A percentile compares a stretch with the other conserved stretches of the same genome.
These are phyloP conservation scores for Balansia obtecta DNA, from an alignment of 2,329 filamentous ascomycete genomes.

Conservation along the genomic window DNA sequence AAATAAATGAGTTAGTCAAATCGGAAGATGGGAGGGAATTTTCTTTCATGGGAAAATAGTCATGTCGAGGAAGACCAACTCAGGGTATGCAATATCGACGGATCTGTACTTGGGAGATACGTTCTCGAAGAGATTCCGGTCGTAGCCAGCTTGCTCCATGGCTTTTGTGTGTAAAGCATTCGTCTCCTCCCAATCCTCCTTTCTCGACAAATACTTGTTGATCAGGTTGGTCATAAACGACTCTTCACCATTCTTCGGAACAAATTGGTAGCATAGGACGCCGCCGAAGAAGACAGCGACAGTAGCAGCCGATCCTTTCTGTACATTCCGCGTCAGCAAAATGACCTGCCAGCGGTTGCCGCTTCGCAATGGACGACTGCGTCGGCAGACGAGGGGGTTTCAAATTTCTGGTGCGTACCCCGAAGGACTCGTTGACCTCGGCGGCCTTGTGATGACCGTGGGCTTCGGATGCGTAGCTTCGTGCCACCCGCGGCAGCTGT, in stretches of 20 bases:
- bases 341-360: not conserved
- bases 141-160: constrained; percentile 43
- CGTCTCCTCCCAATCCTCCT: constrained; percentile 37
- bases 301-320: constrained; percentile 38
- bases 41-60: not conserved
- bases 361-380: not conserved
- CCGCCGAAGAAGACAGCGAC: constrained; percentile 31
- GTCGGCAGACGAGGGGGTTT: not conserved
- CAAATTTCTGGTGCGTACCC: constrained; percentile 31
- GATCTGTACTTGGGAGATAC: constrained; percentile 28
- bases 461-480: constrained; percentile 42
- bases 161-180: constrained; percentile 39
- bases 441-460: constrained; percentile 35
- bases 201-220: constrained; percentile 32
- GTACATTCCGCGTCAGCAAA: constrained; percentile 3
- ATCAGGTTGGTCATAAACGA: constrained; percentile 34
- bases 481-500: constrained; percentile 25
- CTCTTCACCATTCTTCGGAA: constrained; percentile 37
- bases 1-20: not conserved
- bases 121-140: constrained; percentile 42
- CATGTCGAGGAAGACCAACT: constrained; percentile 19
- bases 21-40: not conserved
- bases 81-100: constrained; percentile 42
- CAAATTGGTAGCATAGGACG: constrained; percentile 35
- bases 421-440: constrained; percentile 40